phyloP scores from a whole-genome alignment of 192 early-diverging fungal genomes.

The Obelidium mucronatum region DNA sequence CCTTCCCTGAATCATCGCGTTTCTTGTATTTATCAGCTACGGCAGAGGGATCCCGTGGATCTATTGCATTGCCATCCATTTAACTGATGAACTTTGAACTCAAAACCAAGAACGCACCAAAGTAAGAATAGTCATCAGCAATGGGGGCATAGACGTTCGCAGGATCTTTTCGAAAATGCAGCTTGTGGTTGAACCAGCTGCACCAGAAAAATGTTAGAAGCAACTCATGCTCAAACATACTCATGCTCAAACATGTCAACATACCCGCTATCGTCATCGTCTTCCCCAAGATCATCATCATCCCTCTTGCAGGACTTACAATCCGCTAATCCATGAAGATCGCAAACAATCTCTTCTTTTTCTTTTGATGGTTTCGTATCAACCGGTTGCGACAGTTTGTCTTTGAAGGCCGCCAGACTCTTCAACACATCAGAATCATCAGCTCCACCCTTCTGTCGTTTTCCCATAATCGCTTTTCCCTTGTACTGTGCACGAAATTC shows the following conservation, averaged over 20 bases:
- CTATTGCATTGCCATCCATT: too few relatives aligned
- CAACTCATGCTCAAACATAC: background rate
- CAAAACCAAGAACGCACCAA: conserved; percentile 27
- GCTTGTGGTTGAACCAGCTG: conserved; percentile 79
- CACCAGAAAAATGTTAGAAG: background rate
- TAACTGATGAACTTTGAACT: background rate
- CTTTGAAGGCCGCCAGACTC: conserved; percentile 31
- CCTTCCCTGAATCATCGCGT: background rate
- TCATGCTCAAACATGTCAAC: background rate
- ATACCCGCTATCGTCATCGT: conserved; percentile 57
- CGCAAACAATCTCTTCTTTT: conserved; percentile 54
- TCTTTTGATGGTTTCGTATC: conserved; percentile 1
- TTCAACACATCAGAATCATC: conserved; percentile 22
- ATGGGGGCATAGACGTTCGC: conserved; percentile 60
- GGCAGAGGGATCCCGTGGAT: conserved; percentile 16
- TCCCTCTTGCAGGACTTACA: conserved; percentile 76
- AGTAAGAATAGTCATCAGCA: conserved; percentile 58
- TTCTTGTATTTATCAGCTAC: conserved; percentile 1
- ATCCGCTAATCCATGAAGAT: conserved; percentile 70
- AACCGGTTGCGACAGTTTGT: conserved; percentile 3
- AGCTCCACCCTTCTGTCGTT: conserved; percentile 5
- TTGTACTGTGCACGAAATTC: conserved; percentile 36
- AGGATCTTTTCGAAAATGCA: conserved; percentile 77
- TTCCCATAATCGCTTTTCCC: conserved; percentile 25
- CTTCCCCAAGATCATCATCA: conserved; percentile 51